Conservation (phyloP, 1,139 yeast genomes). For the Magnusiomyces tetraspermus region DNA sequence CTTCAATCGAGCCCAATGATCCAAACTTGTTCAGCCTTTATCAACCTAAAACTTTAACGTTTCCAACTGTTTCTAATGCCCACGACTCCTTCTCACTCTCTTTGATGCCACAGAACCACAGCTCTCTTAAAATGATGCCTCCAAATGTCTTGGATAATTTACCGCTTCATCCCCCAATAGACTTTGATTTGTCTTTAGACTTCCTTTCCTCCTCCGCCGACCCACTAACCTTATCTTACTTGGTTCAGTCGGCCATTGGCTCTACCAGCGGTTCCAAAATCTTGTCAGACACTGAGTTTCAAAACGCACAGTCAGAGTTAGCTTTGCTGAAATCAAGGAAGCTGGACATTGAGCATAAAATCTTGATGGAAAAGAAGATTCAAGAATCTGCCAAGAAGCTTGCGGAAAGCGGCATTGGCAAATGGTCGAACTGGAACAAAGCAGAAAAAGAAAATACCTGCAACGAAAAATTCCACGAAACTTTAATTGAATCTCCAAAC, state of each 20-base stretch:
- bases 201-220: constrained; percentile 14
- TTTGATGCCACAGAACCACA: background rate
- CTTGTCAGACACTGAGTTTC: constrained; percentile 29
- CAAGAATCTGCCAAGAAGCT: constrained; percentile 27
- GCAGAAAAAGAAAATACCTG: background rate
- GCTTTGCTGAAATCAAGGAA: constrained; percentile 21
- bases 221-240: constrained; percentile 23
- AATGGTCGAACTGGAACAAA: background rate
- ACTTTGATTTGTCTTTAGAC: background rate
- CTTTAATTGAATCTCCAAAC: background rate
- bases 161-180: background rate
- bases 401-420: background rate
- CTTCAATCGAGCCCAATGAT: background rate
- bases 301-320: constrained; percentile 24
- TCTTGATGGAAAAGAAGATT: constrained; percentile 29
- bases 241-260: constrained; percentile 29
- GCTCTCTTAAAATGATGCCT: background rate
- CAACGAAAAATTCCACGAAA: background rate
- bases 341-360: constrained; percentile 24
- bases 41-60: background rate
- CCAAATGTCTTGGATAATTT: too few species aligned
- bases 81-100: background rate
- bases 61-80: background rate
- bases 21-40: background rate
- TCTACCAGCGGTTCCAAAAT: constrained; percentile 25